Conservation (phyloP, 768 basidiomycete species). For the Trametopsis cervina region DNA sequence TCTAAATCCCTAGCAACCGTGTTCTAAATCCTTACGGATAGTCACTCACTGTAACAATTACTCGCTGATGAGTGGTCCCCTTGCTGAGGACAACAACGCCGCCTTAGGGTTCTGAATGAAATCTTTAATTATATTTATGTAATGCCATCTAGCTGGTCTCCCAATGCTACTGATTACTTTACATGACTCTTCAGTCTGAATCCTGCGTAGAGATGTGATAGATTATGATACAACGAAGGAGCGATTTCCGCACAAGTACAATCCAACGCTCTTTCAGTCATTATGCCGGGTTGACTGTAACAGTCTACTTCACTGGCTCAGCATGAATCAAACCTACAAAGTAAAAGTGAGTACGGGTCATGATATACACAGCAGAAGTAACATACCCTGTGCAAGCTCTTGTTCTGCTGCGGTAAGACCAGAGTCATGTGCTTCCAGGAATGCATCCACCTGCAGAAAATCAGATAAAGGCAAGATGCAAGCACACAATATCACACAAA, state of each 20-base stretch:
- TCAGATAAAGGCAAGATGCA: neutral
- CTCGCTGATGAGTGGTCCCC: too few species aligned
- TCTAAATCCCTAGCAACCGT: too few species aligned
- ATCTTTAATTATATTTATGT: too few species aligned
- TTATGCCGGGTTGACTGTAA: too few species aligned
- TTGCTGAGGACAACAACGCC: too few species aligned
- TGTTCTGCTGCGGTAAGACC: conserved; percentile 77
- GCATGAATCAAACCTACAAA: conserved; percentile 51
- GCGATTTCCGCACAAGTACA: too few species aligned
- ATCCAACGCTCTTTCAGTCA: too few species aligned
- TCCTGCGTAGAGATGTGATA: conserved; percentile 6
- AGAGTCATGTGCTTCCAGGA: conserved; percentile 89
- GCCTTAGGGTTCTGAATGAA: too few species aligned
- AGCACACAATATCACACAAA: conserved; percentile 24
- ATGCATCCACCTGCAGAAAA: conserved; percentile 69
- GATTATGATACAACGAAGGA: conserved; percentile 15
- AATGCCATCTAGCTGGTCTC: too few species aligned
- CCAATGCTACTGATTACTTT: too few species aligned
- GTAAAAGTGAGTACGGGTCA: neutral
- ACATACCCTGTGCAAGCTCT: conserved; percentile 66
- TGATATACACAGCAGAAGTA: neutral
- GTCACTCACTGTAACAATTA: too few species aligned
- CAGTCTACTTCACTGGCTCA: conserved; percentile 44
- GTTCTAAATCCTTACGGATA: too few species aligned
- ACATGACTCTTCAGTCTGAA: conserved; percentile 7